Evolutionary conservation across 495 filamentous ascomycete species (phyloP), one percentile per base, ranked within the genome.

Genomic region (Aspergillus nanangensis): DNA sequence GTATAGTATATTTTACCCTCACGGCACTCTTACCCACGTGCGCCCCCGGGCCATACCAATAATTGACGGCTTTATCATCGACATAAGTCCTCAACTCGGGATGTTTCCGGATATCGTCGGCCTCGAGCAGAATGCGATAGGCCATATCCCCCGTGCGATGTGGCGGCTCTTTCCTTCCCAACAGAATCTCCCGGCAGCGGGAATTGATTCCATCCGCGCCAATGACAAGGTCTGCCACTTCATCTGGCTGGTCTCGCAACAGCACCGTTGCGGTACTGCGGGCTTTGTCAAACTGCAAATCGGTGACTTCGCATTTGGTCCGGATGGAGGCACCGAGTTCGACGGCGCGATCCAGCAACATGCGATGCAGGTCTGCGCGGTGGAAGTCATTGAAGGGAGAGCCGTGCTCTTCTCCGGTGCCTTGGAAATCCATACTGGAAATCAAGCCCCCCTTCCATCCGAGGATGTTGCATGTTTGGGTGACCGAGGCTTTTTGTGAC

Each of bases 81-180:
- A 52, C 60, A 48, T 53, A 82, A 39, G 38, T 74, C 63, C 13
- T 70, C 58, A 65, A 76, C 67, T 71, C 65, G 7, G 61, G 61
- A 45, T 80, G 71, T 22, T 72, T 63, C 1, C 47, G 39, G 46
- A 65, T 56, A 31, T 67, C 62, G 19, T 56, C 15, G 2, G 74
- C 67, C 1, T 64, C 67, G 15, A 87, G 53, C 21, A 87, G 56
- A 1, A 87, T 56, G n/a, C 83, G 65, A 57, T 85, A 86, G 7
- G 83, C 83, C 25, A 87, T 63, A 57, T 86, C 83, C 0, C 83
- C 83, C 1, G 82, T 86, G n/a, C 74, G 73, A 1, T 64, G 51
- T 8, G 79, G 76, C 0, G 59, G 56, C 41, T 65, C 38, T 50
- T 58, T 48, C 60, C 68, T 44, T 42, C 59, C 40, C 41, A 67